Base-by-base conservation (phyloP, 1,284 basidiomycete species). In the Quambalaria eucalypti region DNA sequence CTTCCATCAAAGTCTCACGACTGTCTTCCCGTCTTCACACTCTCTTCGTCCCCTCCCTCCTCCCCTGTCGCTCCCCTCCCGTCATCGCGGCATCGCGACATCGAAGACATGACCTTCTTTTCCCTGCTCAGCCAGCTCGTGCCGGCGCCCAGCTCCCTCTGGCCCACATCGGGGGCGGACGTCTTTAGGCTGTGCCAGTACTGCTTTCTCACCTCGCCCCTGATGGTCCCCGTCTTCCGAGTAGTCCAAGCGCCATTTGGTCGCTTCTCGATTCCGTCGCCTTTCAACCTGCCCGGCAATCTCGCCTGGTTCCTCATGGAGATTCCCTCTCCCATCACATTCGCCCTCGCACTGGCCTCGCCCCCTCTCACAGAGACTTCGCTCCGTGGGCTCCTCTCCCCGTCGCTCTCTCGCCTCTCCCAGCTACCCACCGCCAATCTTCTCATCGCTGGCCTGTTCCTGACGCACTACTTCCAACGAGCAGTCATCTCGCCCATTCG, bases 291-390 rank as follows among this genome's bases (percentile, higher is more conserved):
- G 6, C 80, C 85, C 62, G 79, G 78, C 9, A 78, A 78, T 54
- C n/a, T 76, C 5, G 79, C 85, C 29, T 92, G 90, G 88, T 85
- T 89, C 26, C 39, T 82, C 49, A 92, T 92, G 88, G 90, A 93
- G 76, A 78, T 87, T 40, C 80, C 87, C n/a, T 82, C 87, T 2
- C 87, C 88, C 6, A 52, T 83, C 61, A 66, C 73, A n/a, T 84
- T 87, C 69, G 46, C 61, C 21, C 58, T 64, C 21, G 49, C 62
- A 33, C 47, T 55, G 0, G 49, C 52, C 9, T 61, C 52, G 80
- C 31, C 77, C 78, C 76, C 78, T 80, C 40, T 80, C 26, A 21
- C 28, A 21, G 10, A 62, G 9, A 55, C 61, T 26, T 33, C 60
- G 1, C 21, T 57, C 30, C 55, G 51, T 12, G 49, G 54, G 16